Evolutionary conservation across 257 asterid genomes (phyloP).

Genomic region (Solanum neorickii): DNA sequence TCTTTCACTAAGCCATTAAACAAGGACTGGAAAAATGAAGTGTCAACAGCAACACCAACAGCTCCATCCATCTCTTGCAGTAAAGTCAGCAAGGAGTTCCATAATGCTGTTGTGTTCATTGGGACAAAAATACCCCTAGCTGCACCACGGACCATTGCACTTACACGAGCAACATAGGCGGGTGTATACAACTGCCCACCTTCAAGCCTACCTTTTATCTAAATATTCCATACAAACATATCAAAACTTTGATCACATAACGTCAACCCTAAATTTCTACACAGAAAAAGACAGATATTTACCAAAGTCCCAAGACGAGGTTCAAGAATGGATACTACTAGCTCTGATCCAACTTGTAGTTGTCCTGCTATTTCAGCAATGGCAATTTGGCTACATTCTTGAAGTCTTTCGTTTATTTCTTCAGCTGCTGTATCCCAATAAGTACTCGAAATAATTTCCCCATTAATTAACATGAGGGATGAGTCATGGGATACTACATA

Average conservation of each 20-base stretch:
- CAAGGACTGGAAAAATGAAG: conserved; percentile 91
- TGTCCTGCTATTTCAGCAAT: conserved; percentile 93
- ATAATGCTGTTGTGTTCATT: conserved; percentile 58
- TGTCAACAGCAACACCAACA: conserved; percentile 71
- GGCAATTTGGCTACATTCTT: conserved; percentile 93
- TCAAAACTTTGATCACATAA: neutral
- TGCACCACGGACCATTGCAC: conserved; percentile 97
- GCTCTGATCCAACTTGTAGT: conserved; percentile 86
- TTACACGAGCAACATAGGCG: conserved; percentile 85
- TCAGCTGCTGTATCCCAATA: conserved; percentile 89
- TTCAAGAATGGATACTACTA: conserved; percentile 61
- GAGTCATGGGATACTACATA: conserved; percentile 55
- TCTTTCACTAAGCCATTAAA: conserved; percentile 84
- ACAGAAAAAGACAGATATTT: neutral
- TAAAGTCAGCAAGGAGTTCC: conserved; percentile 77
- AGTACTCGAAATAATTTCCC: conserved; percentile 69
- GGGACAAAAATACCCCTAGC: conserved; percentile 92
- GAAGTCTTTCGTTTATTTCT: conserved; percentile 90
- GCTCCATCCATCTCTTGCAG: conserved; percentile 86
- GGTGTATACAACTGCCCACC: conserved; percentile 99
- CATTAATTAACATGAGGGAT: conserved; percentile 70
- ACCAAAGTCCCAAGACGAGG: conserved; percentile 91
- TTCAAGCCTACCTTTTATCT: conserved; percentile 98
- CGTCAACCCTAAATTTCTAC: neutral
- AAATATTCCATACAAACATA: conserved; percentile 5